A percentile compares a stretch with the other conserved stretches of the same genome.
These are phyloP conservation scores for Xanthoceras sorbifolium DNA, from an alignment of 345 rosid genomes.

Conservation along the genomic window DNA sequence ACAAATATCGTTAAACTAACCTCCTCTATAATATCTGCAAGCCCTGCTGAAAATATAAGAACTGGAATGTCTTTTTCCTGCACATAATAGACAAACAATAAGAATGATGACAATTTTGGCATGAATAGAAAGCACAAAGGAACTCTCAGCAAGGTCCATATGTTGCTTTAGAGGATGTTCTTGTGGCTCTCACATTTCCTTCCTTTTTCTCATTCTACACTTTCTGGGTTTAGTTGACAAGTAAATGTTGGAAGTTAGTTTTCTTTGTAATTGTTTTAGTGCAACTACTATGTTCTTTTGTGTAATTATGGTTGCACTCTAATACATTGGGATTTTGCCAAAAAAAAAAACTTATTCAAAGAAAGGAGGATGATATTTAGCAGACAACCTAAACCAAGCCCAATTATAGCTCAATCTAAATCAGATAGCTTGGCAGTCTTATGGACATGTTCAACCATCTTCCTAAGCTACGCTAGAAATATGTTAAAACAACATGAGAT, in stretches of 20 bases:
- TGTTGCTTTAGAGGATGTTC: neutral
- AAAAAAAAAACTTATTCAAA: neutral
- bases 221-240: neutral
- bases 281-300: neutral
- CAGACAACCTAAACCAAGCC: neutral
- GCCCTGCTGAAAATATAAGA: conserved; percentile 92
- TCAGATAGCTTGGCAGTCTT: neutral
- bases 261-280: neutral
- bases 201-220: neutral
- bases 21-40: conserved; percentile 96
- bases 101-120: conserved; percentile 3
- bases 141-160: neutral
- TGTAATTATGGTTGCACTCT: neutral
- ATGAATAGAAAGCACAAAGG: neutral
- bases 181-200: conserved; percentile 3
- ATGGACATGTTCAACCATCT: neutral
- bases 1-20: conserved; percentile 35
- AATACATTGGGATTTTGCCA: neutral
- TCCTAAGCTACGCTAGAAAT: neutral
- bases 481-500: neutral
- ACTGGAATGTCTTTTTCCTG: conserved; percentile 78
- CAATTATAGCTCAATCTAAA: neutral
- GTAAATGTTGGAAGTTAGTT: neutral
- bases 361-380: neutral
- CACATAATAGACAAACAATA: conserved; percentile 17